Evolutionary conservation across 345 rosid genomes (phyloP), one percentile per base, ranked within the genome.

Genomic region (Euphorbia lathyris): DNA sequence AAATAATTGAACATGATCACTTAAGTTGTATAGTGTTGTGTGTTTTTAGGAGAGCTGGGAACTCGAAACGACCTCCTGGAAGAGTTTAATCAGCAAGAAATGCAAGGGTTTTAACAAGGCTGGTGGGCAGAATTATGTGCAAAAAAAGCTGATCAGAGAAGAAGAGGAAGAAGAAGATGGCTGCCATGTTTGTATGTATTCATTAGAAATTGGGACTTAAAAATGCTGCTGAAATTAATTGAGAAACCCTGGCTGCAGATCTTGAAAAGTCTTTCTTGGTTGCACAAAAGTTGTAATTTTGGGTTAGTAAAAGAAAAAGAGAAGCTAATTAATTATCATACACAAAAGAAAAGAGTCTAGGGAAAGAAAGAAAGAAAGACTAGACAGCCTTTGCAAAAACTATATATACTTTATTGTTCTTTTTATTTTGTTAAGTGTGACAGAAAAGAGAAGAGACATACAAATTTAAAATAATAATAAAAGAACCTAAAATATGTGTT

Each of bases 11-110:
- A 34, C 38, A 34, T 2, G 3, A 34, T 34, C n/a, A n/a, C 11
- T 30, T 27, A 14, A 16, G 8, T 32, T 32, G 1, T n/a, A 16
- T 59, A 11, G 30, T 27, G 7, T 5, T 26, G 19, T 26, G 61
- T 57, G n/a, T 42, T 29, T 63, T 62, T 32, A 83, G 92, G 78
- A 81, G 82, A 76, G 76, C 88, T 50, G 82, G 86, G 63, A 87
- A 81, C 76, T 85, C 87, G 11, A 72, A 59, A 71, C 75, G 78
- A 75, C 85, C 88, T 20, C 89, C 92, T 0, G 90, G 92, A 26
- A 65, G 71, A 69, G 74, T 80, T 26, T 83, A 16, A 45, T 12
- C 1, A 85, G 80, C 8, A 27, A 47, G 7, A 34, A 47, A 17
- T 22, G 2, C 30, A 38, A 50, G 66, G 7, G 1, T 48, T 9